These are phyloP conservation scores for Zalerion maritima DNA, from an alignment of 495 filamentous ascomycete genomes.

Conservation along the genomic window DNA sequence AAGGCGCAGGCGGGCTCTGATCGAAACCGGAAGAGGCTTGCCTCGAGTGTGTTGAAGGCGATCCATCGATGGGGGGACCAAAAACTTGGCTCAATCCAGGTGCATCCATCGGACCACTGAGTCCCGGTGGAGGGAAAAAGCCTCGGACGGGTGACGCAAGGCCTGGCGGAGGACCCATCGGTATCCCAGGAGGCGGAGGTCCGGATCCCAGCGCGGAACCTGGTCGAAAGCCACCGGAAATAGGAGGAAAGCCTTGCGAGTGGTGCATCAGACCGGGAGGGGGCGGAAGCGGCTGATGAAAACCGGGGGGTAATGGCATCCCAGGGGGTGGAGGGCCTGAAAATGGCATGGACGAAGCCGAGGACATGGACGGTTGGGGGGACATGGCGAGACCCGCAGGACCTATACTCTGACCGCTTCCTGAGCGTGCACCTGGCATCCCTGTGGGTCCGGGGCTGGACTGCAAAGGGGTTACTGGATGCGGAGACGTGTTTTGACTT, in stretches of 20 bases:
- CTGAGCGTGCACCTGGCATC: conserved; percentile 25
- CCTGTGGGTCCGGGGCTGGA: conserved; percentile 39
- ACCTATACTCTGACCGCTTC: conserved; percentile 4
- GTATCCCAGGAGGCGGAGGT: not conserved
- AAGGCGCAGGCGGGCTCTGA: conserved; percentile 13
- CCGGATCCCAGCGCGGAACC: conserved; percentile 1
- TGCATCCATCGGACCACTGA: conserved; percentile 32
- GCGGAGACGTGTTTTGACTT: conserved; percentile 54
- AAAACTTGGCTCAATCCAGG: conserved; percentile 16
- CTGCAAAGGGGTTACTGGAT: conserved; percentile 39
- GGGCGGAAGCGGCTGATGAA: conserved; percentile 30
- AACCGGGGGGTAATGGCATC: conserved; percentile 18
- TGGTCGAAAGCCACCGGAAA: not conserved
- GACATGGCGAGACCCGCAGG: conserved; percentile 8
- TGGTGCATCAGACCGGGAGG: too few species aligned
- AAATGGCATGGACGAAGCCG: conserved; percentile 16
- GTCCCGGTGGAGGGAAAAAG: conserved; percentile 39
- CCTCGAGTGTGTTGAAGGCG: conserved; percentile 25
- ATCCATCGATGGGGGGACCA: conserved; percentile 20
- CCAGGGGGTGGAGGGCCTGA: conserved; percentile 24
- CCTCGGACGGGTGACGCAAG: conserved; percentile 45
- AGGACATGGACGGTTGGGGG: conserved; percentile 9
- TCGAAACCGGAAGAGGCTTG: conserved; percentile 33
- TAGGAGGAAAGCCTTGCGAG: too few species aligned
- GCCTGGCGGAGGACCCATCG: too few species aligned